A percentile compares a stretch with the other conserved stretches of the same genome.
These are phyloP conservation scores for Ormosia semicastrata DNA, from an alignment of 306 rosid genomes.

Conservation along the genomic window DNA sequence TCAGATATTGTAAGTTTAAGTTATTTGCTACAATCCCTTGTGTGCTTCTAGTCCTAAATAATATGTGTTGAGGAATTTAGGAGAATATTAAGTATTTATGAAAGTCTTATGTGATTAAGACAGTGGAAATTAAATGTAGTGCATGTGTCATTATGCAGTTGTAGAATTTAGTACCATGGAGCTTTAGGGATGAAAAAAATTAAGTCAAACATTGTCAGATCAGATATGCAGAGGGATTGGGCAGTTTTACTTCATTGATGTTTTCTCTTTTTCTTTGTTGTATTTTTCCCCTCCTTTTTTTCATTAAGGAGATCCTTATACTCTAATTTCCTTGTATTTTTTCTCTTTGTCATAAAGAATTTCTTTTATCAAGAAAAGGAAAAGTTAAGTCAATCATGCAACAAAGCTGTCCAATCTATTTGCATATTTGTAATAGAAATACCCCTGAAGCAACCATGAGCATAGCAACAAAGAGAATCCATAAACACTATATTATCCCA, in stretches of 20 bases:
- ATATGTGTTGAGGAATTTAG: not conserved
- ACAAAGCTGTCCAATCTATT: not conserved
- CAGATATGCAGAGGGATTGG: not conserved
- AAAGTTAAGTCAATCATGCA: not conserved
- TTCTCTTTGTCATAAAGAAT: not conserved
- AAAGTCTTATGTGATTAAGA: not conserved
- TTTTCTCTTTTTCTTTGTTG: not conserved
- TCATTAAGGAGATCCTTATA: too few species aligned
- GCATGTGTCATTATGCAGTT: not conserved
- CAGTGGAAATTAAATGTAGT: not conserved
- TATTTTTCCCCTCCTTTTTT: too few species aligned
- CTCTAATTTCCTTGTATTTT: too few species aligned
- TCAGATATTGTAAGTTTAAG: conserved; percentile 66
- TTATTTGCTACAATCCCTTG: not conserved
- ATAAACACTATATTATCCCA: not conserved
- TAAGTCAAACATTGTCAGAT: not conserved
- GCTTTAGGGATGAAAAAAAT: not conserved
- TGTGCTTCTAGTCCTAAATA: not conserved
- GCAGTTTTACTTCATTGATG: not conserved
- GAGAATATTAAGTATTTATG: not conserved
- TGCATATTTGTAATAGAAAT: not conserved
- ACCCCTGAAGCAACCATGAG: not conserved
- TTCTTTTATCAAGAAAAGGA: not conserved
- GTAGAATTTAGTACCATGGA: not conserved
- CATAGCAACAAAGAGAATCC: not conserved